phyloP scores from a whole-genome alignment of 1,284 basidiomycete species.

The Pisolithus thermaeus region DNA sequence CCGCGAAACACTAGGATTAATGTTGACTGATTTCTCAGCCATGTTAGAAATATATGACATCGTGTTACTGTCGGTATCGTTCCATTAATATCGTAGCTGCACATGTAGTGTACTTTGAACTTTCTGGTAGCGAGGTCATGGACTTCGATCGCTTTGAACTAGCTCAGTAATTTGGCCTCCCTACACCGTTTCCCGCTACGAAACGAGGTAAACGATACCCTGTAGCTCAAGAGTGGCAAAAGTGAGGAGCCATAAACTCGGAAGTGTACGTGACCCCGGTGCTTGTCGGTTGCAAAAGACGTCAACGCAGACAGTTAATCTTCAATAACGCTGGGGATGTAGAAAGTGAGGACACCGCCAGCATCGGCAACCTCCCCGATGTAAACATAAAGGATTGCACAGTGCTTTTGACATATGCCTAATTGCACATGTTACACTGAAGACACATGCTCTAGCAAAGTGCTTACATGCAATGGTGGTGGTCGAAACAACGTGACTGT shows the following conservation, averaged over 20 bases:
- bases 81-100: no score
- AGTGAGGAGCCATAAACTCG: no score
- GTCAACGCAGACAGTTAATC: conserved; percentile 17
- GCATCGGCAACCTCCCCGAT: conserved; percentile 79
- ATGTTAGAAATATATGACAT: no score
- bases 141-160: no score
- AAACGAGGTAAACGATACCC: not conserved
- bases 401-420: conserved; percentile 84
- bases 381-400: conserved; percentile 86
- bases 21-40: no score
- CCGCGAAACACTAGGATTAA: no score
- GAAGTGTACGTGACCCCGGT: no score
- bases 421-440: conserved; percentile 2
- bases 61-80: no score
- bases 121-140: no score
- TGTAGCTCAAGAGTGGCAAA: not conserved
- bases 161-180: no score
- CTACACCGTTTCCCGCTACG: no score
- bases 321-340: conserved; percentile 66
- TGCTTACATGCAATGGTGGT: conserved; percentile 80
- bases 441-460: not conserved
- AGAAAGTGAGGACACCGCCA: conserved; percentile 85
- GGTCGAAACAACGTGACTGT: conserved; percentile 78
- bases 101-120: no score
- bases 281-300: not conserved